These are phyloP conservation scores for Salix purpurea DNA, from an alignment of 345 rosid species.

Conservation along the genomic window DNA sequence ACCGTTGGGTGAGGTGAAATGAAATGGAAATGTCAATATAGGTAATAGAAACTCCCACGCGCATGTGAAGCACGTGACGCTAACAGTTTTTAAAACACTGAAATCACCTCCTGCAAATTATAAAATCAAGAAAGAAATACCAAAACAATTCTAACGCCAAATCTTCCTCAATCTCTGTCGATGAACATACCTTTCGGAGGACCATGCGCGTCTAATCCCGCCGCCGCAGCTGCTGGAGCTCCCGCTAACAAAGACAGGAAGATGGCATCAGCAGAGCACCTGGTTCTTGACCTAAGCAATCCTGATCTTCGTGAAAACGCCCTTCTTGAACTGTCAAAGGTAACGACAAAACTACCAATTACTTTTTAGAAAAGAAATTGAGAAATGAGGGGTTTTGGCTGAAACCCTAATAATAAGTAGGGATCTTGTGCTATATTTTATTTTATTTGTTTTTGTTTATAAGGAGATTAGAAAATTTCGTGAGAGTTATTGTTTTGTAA, in stretches of 20 bases:
- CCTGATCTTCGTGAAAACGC: slow-evolving; percentile 94
- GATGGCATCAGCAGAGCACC: slow-evolving; percentile 83
- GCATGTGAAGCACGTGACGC: slow-evolving; percentile 20
- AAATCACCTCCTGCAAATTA: neutral
- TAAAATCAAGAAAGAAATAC: neutral
- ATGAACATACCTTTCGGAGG: slow-evolving; percentile 59
- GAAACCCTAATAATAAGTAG: neutral
- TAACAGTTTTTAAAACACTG: neutral
- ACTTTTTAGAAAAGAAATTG: neutral
- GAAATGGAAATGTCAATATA: neutral
- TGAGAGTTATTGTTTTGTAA: neutral
- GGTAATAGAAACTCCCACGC: neutral
- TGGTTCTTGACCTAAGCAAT: slow-evolving; percentile 87
- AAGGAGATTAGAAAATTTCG: neutral
- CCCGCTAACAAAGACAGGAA: slow-evolving; percentile 75
- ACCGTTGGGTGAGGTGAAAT: too few species aligned
- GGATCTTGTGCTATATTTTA: neutral
- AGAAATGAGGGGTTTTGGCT: neutral
- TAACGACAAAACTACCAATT: slow-evolving; percentile 3
- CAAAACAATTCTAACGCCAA: slow-evolving; percentile 31
- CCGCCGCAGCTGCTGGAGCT: slow-evolving; percentile 29
- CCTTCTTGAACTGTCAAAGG: slow-evolving; percentile 73
- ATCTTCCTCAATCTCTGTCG: slow-evolving; percentile 63
- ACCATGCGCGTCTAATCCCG: slow-evolving; percentile 40
- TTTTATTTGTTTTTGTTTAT: neutral